Conservation (phyloP, 768 basidiomycete genomes). For the Hypholoma fasciculare region DNA sequence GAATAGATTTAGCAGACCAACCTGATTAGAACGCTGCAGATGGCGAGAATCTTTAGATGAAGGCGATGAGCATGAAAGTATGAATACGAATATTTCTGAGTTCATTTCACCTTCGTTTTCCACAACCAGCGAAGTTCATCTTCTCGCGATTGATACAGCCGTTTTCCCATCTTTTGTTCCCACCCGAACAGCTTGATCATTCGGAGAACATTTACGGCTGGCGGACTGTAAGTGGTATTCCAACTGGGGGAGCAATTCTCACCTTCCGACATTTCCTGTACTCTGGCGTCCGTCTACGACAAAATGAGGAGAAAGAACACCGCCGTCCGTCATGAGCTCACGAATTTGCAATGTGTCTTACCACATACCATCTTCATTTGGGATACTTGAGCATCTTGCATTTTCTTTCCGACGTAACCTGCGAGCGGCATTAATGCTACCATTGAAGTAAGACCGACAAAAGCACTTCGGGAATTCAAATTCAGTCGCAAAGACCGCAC, state of each 20-base stretch:
- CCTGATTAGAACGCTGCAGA: background rate
- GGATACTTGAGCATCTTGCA: conserved; percentile 47
- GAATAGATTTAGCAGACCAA: background rate
- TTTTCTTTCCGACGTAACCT: conserved; percentile 48
- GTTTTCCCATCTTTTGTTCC: background rate
- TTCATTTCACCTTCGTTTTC: conserved; percentile 12
- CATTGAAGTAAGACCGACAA: conserved; percentile 57
- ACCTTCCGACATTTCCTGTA: conserved; percentile 7
- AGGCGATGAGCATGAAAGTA: background rate
- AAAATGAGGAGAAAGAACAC: background rate
- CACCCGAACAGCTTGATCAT: background rate
- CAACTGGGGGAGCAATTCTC: background rate
- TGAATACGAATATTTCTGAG: too few relatives aligned
- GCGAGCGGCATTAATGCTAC: conserved; percentile 55
- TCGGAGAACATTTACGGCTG: conserved; percentile 35
- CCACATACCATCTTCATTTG: conserved; percentile 47
- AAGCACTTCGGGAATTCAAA: conserved; percentile 29
- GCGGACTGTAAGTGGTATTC: conserved; percentile 28
- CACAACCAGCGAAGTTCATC: conserved; percentile 2
- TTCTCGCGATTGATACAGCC: background rate
- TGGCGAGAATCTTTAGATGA: background rate
- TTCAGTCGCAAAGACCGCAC: background rate
- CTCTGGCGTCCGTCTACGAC: conserved; percentile 8
- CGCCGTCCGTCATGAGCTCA: background rate
- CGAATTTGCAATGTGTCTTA: background rate